A percentile compares a stretch with the other conserved stretches of the same genome.
phyloP scores from a whole-genome alignment of 306 rosid genomes.

The Cyamopsis tetragonoloba region DNA sequence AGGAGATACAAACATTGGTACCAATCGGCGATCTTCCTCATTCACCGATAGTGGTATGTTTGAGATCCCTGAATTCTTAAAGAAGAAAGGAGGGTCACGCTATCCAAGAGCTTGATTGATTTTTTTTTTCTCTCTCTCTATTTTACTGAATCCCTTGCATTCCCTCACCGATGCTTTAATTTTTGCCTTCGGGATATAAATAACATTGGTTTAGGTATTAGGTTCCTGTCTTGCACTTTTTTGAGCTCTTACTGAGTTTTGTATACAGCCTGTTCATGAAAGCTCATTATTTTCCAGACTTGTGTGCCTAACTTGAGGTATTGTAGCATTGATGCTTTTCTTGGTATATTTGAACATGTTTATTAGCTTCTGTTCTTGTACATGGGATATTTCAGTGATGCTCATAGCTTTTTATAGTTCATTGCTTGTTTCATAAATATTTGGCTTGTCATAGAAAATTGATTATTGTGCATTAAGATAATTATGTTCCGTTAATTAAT shows the following conservation, averaged over 20 bases:
- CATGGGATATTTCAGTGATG: slow-evolving; percentile 14
- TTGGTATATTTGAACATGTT: slow-evolving; percentile 15
- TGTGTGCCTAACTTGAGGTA: slow-evolving; percentile 16
- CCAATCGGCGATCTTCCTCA: slow-evolving; percentile 58
- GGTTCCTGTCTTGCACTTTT: slow-evolving; percentile 10
- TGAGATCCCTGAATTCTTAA: slow-evolving; percentile 84
- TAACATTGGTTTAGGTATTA: slow-evolving; percentile 28
- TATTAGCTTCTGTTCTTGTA: slow-evolving; percentile 23
- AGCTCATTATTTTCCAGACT: slow-evolving; percentile 15
- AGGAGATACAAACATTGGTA: slow-evolving; percentile 48
- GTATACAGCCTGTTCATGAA: slow-evolving; percentile 21
- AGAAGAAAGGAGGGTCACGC: slow-evolving; percentile 77
- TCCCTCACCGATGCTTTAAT: slow-evolving; percentile 23
- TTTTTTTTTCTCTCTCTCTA: neutral
- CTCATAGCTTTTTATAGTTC: slow-evolving; percentile 7
- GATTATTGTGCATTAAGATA: neutral
- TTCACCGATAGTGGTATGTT: slow-evolving; percentile 54
- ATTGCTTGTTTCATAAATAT: neutral
- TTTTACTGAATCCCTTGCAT: neutral
- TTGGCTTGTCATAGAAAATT: neutral
- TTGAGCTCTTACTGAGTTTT: slow-evolving; percentile 27
- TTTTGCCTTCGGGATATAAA: slow-evolving; percentile 31
- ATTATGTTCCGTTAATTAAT: neutral
- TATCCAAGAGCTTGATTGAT: slow-evolving; percentile 62
- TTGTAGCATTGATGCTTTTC: slow-evolving; percentile 11